Base-by-base conservation (phyloP, 2,329 filamentous ascomycete genomes). In the Fusarium odoratissimum region DNA sequence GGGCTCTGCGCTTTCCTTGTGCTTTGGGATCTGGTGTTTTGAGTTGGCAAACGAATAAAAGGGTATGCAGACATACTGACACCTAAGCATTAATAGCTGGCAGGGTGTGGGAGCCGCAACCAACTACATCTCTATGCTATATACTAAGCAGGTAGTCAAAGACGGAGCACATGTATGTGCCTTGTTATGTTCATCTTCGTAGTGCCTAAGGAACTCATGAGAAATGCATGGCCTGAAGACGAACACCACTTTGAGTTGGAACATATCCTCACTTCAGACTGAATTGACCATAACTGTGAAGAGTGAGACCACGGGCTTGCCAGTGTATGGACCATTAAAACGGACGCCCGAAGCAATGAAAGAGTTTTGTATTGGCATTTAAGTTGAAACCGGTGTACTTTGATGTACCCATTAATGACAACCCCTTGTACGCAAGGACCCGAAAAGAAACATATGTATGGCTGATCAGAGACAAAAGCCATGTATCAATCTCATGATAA, bases 1-100 rank as follows among this genome's bases (percentile, higher is more conserved):
- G 91, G 92, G 3, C 82, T 96, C 55, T 95, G 93, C 81, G 86
- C 90, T 31, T 92, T 93, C 79, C 83, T 96, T 74, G 86, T 96
- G 38, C 82, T 93, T 28, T 95, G 93, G 92, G 93, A 96, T 85
- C 82, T 95, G 75, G 83, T 95, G 41, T 86, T 90, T 61, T 78
- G 63, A 74, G 49, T 59, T 59, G 55, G 56, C 21, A 35, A 28
- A 12, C 19, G 28, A 38, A 46, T 19, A 28, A 58, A 48, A 60
- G 35, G 52, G 51, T 37, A 45, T 65, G 25, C 35, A 48, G 12
- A 44, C 23, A 37, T 38, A 38, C 16, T 23, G 16, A 21, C 19
- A n/a, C n/a, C 45, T 57, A 40, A 37, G 12, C 45, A 65, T 38
- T 31, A 41, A 45, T 40, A 28, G 33, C 17, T 64, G 23, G 45